Evolutionary conservation across 805 yeast species (phyloP).

Genomic region (Saccharomycodes ludwigii): DNA sequence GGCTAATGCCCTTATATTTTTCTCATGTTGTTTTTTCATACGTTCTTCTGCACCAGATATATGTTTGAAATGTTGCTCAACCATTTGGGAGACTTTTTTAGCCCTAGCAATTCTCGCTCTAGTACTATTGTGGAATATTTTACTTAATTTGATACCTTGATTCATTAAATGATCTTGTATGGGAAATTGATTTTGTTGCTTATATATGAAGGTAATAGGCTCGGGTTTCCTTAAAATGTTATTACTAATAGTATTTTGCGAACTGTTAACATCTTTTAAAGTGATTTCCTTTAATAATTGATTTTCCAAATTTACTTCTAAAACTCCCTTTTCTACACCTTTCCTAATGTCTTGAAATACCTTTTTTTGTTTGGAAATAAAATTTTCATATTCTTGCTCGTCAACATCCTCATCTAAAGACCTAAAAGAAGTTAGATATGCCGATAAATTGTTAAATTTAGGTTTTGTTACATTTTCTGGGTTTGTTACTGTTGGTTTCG

Average conservation of each 20-base stretch:
- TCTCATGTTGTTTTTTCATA: slow-evolving; percentile 61
- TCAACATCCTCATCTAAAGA: slow-evolving; percentile 51
- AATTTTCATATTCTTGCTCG: slow-evolving; percentile 46
- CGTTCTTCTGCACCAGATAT: slow-evolving; percentile 83
- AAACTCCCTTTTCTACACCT: slow-evolving; percentile 33
- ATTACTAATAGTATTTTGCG: no score
- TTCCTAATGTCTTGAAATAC: slow-evolving; percentile 32
- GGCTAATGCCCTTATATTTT: slow-evolving; percentile 57
- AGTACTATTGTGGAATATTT: slow-evolving; percentile 53
- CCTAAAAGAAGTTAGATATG: slow-evolving; percentile 41
- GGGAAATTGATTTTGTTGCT: slow-evolving; percentile 30
- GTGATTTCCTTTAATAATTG: slow-evolving; percentile 11
- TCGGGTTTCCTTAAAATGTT: no score
- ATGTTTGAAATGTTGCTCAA: slow-evolving; percentile 79
- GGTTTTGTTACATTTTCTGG: slow-evolving; percentile 46
- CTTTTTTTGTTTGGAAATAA: slow-evolving; percentile 39
- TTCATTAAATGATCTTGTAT: slow-evolving; percentile 63
- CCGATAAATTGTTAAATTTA: slow-evolving; percentile 27
- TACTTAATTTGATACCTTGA: slow-evolving; percentile 65
- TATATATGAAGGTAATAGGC: slow-evolving; percentile 28
- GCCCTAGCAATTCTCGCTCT: slow-evolving; percentile 54
- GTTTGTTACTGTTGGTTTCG: slow-evolving; percentile 41
- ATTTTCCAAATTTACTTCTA: slow-evolving; percentile 30
- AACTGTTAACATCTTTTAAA: slow-evolving; percentile 26
- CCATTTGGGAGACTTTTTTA: slow-evolving; percentile 63